Conservation (phyloP, 345 rosid species). For the Cardamine occulta region DNA sequence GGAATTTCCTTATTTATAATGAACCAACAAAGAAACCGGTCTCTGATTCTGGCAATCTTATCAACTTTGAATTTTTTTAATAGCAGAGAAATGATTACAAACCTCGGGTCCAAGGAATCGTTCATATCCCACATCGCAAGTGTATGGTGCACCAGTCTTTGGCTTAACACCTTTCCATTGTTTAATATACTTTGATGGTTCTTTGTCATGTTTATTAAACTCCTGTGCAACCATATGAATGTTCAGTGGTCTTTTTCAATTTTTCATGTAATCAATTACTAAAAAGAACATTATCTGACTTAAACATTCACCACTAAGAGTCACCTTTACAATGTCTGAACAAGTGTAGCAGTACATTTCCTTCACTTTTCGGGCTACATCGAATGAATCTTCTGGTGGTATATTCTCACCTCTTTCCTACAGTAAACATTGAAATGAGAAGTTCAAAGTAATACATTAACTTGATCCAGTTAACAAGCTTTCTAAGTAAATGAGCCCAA, state of each 20-base stretch:
- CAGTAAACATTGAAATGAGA: slow-evolving; percentile 41
- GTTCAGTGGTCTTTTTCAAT: slow-evolving; percentile 26
- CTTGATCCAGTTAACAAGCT: not conserved
- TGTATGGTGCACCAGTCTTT: slow-evolving; percentile 95
- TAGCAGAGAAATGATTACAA: slow-evolving; percentile 37
- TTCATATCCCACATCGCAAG: slow-evolving; percentile 96
- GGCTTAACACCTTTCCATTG: slow-evolving; percentile 95
- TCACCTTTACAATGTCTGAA: slow-evolving; percentile 96
- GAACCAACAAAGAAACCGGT: not conserved
- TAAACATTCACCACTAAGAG: slow-evolving; percentile 22
- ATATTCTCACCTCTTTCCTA: slow-evolving; percentile 98
- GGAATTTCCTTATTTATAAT: not conserved
- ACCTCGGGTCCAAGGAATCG: slow-evolving; percentile 99
- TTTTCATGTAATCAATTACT: slow-evolving; percentile 11
- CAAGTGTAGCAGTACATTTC: slow-evolving; percentile 90
- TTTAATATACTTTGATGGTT: slow-evolving; percentile 84
- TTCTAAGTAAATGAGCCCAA: not conserved
- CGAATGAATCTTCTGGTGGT: slow-evolving; percentile 96
- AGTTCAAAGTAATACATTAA: not conserved
- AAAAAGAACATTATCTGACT: not conserved
- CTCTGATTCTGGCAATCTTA: not conserved
- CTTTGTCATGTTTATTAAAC: slow-evolving; percentile 95
- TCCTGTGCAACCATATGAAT: slow-evolving; percentile 67
- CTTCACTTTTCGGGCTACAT: slow-evolving; percentile 94
- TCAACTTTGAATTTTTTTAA: not conserved